phyloP scores from a whole-genome alignment of 768 basidiomycete species.

The Lyophyllum decastes region DNA sequence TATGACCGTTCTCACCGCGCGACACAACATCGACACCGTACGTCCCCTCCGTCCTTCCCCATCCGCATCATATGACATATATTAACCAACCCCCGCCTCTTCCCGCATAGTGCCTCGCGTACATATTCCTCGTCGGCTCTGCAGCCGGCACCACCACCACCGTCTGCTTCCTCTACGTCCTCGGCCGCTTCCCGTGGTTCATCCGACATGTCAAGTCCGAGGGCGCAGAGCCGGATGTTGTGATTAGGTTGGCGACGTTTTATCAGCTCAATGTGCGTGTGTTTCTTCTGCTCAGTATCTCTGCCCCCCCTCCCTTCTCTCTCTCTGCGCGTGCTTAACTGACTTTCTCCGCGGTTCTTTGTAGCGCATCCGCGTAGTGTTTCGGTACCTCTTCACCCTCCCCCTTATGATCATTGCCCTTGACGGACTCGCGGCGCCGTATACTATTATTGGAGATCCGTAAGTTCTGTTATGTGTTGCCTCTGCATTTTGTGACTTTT shows the following conservation, averaged over 20 bases:
- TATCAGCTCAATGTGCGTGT: conserved; percentile 74
- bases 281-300: no score
- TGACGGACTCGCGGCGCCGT: conserved; percentile 58
- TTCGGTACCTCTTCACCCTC: conserved; percentile 73
- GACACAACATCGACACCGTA: conserved; percentile 62
- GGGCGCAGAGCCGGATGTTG: conserved; percentile 74
- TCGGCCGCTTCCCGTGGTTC: conserved; percentile 70
- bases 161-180: conserved; percentile 69
- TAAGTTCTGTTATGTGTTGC: conserved; percentile 44
- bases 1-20: conserved; percentile 59
- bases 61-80: neutral
- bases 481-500: neutral
- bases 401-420: conserved; percentile 68
- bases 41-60: conserved; percentile 10
- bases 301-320: no score
- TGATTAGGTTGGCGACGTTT: conserved; percentile 73
- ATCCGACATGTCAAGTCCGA: conserved; percentile 69
- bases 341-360: no score
- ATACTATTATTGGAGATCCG: conserved; percentile 53
- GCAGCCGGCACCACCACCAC: conserved; percentile 68
- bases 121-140: conserved; percentile 76
- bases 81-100: neutral
- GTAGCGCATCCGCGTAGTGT: conserved; percentile 70
- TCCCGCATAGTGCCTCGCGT: conserved; percentile 59
- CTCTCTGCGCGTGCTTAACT: neutral